These are phyloP conservation scores for Pyrus bretschneideri DNA, from an alignment of 306 rosid genomes.

Conservation along the genomic window DNA sequence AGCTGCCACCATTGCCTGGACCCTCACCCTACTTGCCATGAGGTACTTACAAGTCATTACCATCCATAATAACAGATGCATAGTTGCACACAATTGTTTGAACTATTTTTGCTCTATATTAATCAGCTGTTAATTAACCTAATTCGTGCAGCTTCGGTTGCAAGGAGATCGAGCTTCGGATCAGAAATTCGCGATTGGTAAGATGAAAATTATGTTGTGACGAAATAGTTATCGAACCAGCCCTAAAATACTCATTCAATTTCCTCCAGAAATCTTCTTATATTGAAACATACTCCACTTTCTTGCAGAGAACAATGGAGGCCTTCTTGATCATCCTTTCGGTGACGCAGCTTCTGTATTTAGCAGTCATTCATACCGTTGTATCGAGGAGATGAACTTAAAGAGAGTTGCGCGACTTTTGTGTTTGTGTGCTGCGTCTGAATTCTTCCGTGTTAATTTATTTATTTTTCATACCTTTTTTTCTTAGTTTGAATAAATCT, in stretches of 20 bases:
- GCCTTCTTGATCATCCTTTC: constrained; percentile 88
- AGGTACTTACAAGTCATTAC: constrained; percentile 33
- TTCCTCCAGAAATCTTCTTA: neutral
- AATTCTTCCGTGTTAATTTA: neutral
- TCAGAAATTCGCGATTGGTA: constrained; percentile 81
- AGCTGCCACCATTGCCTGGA: constrained; percentile 78
- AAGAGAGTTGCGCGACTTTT: neutral
- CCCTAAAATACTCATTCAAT: neutral
- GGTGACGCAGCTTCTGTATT: constrained; percentile 73
- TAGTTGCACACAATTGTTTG: neutral
- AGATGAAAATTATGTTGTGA: constrained; percentile 4
- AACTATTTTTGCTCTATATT: constrained; percentile 1
- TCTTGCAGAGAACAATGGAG: constrained; percentile 81
- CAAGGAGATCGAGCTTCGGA: constrained; percentile 71
- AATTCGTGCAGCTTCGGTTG: constrained; percentile 64
- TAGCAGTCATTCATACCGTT: constrained; percentile 61
- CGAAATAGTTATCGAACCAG: too few relatives aligned
- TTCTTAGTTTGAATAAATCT: constrained; percentile 13
- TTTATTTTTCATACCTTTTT: neutral
- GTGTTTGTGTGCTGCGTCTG: constrained; percentile 1
- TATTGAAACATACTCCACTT: neutral
- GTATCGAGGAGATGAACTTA: constrained; percentile 24
- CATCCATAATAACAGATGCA: neutral
- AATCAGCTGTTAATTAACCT: neutral
- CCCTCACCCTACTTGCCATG: constrained; percentile 89